Base-by-base conservation (phyloP, 768 basidiomycete species). In the Lentinula lateritia region DNA sequence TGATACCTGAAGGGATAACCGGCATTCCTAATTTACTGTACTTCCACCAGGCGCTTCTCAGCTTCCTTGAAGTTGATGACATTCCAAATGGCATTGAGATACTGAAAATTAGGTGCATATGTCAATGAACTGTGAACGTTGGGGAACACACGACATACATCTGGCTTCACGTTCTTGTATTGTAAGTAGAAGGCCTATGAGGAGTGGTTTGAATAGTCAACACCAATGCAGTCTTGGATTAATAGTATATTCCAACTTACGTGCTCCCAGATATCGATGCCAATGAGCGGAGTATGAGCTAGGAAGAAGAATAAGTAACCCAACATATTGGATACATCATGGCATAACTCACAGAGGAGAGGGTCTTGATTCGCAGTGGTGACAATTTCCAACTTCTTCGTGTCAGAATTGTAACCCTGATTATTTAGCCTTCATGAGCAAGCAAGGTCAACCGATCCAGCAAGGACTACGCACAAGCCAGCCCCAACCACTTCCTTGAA, bases 401-500 rank as follows among this genome's bases (percentile, higher is more conserved):
- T 83, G 28, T 70, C 65, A 13, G 81, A 61, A 72, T 89, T 89
- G 71, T 84, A 91, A 35, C 91, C 93, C 90, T 92, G 64, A 42
- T 16, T 62, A 39, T 28, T 28, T 9, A 9, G 41, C 41, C 35
- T 55, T 28, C 45, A 18, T 9, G 16, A 38, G 41, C 16, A n/a
- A 28, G 15, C 58, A 48, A 38, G 34, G 45, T 15, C 58, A 62
- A 13, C 45, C 50, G 28, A 12, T 15, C 28, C 35, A 38, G 18
- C 23, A 61, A 34, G 41, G 5, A 23, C 32, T 42, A 77, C 81
- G 63, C 66, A 88, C 93, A 62, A 99, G 82, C 97, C 97, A 99
- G 50, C 95, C 96, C 97, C 97, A 99, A 2, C 97, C 97, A 66
- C 91, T 93, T 32, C 97, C 97, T 75, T 99, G 97, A 59, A 99